Percentiles rank a stretch among this genome's conserved stretches.
Conservation (phyloP, 2,329 filamentous ascomycete genomes). For the Cercospora sesami region DNA sequence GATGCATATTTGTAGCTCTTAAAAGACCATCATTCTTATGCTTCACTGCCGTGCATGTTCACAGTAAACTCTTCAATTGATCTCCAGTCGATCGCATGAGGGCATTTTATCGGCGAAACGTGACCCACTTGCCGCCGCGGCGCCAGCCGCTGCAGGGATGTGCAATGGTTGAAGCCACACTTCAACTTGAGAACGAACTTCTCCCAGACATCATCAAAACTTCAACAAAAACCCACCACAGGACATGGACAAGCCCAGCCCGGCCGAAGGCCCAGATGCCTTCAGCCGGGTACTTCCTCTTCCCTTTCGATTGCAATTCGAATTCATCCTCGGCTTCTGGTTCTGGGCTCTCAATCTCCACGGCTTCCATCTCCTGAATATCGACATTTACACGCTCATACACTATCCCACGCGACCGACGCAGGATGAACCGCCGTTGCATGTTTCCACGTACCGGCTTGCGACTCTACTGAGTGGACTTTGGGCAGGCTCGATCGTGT, state of each 20-base stretch:
- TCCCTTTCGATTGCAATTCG: conserved; percentile 83
- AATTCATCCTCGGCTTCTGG: conserved; percentile 87
- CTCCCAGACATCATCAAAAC: neutral
- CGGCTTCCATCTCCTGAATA: conserved; percentile 74
- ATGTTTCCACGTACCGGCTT: conserved; percentile 77
- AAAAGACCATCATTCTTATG: neutral
- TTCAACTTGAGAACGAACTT: neutral
- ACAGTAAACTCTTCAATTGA: neutral
- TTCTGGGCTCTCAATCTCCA: conserved; percentile 93
- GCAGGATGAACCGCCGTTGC: conserved; percentile 69
- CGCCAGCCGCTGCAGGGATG: neutral
- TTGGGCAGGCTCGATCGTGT: conserved; percentile 67
- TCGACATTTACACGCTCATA: conserved; percentile 66
- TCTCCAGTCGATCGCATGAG: neutral
- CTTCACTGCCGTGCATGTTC: neutral
- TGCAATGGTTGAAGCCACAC: conserved; percentile 5
- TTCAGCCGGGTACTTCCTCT: conserved; percentile 86
- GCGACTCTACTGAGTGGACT: conserved; percentile 73
- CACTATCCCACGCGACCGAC: conserved; percentile 77
- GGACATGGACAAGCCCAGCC: conserved; percentile 21
- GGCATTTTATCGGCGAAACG: neutral
- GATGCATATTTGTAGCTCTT: neutral
- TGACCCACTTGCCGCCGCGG: conserved; percentile 1
- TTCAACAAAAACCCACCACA: neutral
- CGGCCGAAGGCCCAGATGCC: conserved; percentile 63